These are phyloP conservation scores for Alternaria sp. DNA, from an alignment of 2,329 filamentous ascomycete species.

Conservation along the genomic window DNA sequence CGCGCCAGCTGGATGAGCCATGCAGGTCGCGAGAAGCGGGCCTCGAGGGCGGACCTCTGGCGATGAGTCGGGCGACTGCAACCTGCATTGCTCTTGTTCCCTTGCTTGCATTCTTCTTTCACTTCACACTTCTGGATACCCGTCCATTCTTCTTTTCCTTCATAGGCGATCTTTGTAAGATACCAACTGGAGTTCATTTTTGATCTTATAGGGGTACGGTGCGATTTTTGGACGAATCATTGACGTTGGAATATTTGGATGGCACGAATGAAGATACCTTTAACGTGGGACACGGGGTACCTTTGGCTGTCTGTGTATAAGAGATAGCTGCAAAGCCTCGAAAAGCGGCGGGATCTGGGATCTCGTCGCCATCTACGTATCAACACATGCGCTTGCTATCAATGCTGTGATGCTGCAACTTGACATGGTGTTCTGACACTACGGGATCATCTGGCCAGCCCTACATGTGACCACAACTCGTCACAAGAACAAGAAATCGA, in stretches of 20 bases:
- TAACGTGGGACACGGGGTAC: slow-evolving; percentile 1
- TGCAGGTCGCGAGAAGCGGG: slow-evolving; percentile 40
- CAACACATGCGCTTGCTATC: background rate
- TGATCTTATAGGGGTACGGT: slow-evolving; percentile 1
- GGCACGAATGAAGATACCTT: slow-evolving; percentile 10
- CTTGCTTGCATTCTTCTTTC: slow-evolving; percentile 6
- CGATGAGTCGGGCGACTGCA: slow-evolving; percentile 23
- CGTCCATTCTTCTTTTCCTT: slow-evolving; percentile 11
- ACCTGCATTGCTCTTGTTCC: background rate
- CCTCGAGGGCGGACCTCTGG: slow-evolving; percentile 45
- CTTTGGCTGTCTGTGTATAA: slow-evolving; percentile 4
- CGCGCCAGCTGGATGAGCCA: slow-evolving; percentile 43
- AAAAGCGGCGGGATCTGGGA: background rate
- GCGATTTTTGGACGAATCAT: slow-evolving; percentile 3
- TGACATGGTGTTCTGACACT: background rate
- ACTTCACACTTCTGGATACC: slow-evolving; percentile 24
- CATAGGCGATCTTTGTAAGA: slow-evolving; percentile 10
- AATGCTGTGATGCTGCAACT: background rate
- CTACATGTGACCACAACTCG: background rate
- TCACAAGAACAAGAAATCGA: background rate
- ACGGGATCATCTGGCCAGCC: background rate
- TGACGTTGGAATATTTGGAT: background rate
- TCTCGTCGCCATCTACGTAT: background rate
- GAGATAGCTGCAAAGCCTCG: background rate
- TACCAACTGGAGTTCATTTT: slow-evolving; percentile 7